Evolutionary conservation across 129 eudicot species (phyloP), one percentile per base, ranked within the genome.

Genomic region (Sambucus nigra): DNA sequence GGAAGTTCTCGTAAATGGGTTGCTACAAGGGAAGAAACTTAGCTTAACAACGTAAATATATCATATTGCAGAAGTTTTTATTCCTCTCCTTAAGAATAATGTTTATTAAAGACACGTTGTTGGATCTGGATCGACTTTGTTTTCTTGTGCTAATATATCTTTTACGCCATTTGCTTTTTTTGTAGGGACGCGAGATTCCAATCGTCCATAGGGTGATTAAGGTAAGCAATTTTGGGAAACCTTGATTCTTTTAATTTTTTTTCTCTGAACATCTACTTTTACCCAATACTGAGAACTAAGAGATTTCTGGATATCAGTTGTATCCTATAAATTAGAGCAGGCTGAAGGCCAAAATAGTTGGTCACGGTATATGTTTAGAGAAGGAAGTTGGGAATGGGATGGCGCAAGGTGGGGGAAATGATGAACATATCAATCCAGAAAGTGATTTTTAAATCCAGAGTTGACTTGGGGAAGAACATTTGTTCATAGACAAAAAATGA

Each of bases 191-290:
- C 38, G 91, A 81, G 75, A 86, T 86, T 73, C 95, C 95, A 52
- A 86, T 86, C 22, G 95, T 86, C 55, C 95, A 86, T 80, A 74
- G 95, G 60, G 95, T 81, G 53, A 86, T 86, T 47, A 86, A 86
- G 95, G 95, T 86, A 73, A 33, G 63, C 39, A 33, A 9, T 44
- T 64, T 16, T 46, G 25, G 4, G 28, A 28, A 44, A 23, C 25
- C 0, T 39, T 12, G 22, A 18, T 12, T 53, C 20, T 58, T 9
- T 65, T 32, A 22, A 8, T 2, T 31, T 13, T 20, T 25, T 31
- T 2, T 18, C 0, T 55, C 35, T 47, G 52, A 10, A 22, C 16
- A 11, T 40, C 49, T 48, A 1, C 15, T 15, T 35, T 35, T 25
- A 2, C 28, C 15, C 12, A n/a, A n/a, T 18, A 20, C 21, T 39